A percentile compares a stretch with the other conserved stretches of the same genome.
Evolutionary conservation across 2,329 filamentous ascomycete species (phyloP).

Genomic region (Xenoacremonium recifei): DNA sequence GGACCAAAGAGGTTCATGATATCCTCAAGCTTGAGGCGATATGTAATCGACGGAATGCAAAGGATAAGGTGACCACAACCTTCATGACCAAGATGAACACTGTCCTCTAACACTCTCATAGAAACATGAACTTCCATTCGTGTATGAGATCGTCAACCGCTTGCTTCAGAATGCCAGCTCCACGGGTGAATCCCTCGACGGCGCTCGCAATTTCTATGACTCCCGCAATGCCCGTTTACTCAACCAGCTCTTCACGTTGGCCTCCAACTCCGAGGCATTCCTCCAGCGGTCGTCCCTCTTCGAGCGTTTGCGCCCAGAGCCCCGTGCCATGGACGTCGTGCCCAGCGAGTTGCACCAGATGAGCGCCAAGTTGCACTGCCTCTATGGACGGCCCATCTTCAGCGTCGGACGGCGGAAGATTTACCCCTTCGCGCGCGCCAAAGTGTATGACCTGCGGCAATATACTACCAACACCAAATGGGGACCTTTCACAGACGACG

Average conservation of each 20-base stretch:
- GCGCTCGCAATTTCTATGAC: conserved; percentile 34
- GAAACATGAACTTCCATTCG: conserved; percentile 46
- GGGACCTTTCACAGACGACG: conserved; percentile 71
- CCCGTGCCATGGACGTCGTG: conserved; percentile 29
- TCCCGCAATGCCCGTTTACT: conserved; percentile 51
- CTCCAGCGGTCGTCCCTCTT: conserved; percentile 65
- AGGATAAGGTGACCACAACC: conserved; percentile 39
- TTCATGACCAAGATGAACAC: too few relatives aligned
- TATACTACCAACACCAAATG: conserved; percentile 62
- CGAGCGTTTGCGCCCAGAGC: conserved; percentile 48
- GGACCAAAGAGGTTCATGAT: conserved; percentile 43
- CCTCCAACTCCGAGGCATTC: conserved; percentile 56
- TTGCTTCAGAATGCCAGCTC: conserved; percentile 45
- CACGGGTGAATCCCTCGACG: conserved; percentile 27
- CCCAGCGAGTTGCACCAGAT: conserved; percentile 49
- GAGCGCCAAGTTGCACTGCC: conserved; percentile 68
- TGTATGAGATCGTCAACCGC: conserved; percentile 43
- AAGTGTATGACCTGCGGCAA: conserved; percentile 72
- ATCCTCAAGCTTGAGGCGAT: conserved; percentile 43
- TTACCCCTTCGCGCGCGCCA: conserved; percentile 63
- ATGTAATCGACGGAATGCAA: conserved; percentile 30
- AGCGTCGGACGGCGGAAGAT: conserved; percentile 35
- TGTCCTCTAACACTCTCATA: conserved; percentile 20
- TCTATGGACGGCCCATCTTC: conserved; percentile 62
- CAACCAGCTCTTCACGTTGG: conserved; percentile 41